These are phyloP conservation scores for Ceratocystis colombiana DNA, from an alignment of 2,329 filamentous ascomycete genomes.

Conservation along the genomic window DNA sequence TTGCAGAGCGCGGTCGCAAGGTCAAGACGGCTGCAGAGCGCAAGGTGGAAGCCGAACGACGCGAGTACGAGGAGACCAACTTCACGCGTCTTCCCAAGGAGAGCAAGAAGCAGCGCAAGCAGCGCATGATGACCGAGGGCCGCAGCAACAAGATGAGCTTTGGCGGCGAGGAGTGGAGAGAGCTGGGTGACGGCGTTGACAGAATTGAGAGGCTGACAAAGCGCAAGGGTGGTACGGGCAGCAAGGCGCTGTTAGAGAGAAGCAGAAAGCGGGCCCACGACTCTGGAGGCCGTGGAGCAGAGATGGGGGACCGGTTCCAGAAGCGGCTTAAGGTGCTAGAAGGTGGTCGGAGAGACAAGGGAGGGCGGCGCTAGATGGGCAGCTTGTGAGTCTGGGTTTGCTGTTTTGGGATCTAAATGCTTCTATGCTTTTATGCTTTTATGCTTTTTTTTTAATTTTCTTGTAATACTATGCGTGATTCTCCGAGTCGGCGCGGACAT, in stretches of 20 bases:
- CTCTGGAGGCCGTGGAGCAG: conserved; percentile 44
- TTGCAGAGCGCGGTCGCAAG: conserved; percentile 65
- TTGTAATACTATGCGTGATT: not conserved
- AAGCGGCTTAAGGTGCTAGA: conserved; percentile 54
- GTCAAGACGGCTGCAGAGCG: conserved; percentile 69
- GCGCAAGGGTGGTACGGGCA: conserved; percentile 50
- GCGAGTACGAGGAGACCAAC: conserved; percentile 84
- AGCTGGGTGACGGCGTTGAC: conserved; percentile 73
- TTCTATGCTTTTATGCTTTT: not conserved
- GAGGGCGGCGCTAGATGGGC: conserved; percentile 26
- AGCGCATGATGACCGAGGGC: conserved; percentile 39
- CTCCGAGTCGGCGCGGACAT: no score
- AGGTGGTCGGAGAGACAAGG: conserved; percentile 38
- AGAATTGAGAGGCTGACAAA: conserved; percentile 75
- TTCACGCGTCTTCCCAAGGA: conserved; percentile 76
- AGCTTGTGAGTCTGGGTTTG: not conserved
- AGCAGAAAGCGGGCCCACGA: conserved; percentile 72
- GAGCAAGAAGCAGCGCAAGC: conserved; percentile 77
- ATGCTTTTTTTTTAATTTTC: conserved; percentile 7
- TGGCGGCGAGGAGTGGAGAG: conserved; percentile 89
- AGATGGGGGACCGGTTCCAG: conserved; percentile 64
- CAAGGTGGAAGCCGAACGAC: conserved; percentile 65
- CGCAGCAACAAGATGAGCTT: conserved; percentile 49
- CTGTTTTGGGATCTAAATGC: conserved; percentile 7
- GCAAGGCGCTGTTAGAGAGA: conserved; percentile 61